These are phyloP conservation scores for Leucosporidium scottii DNA, from an alignment of 768 basidiomycete genomes.

Conservation along the genomic window DNA sequence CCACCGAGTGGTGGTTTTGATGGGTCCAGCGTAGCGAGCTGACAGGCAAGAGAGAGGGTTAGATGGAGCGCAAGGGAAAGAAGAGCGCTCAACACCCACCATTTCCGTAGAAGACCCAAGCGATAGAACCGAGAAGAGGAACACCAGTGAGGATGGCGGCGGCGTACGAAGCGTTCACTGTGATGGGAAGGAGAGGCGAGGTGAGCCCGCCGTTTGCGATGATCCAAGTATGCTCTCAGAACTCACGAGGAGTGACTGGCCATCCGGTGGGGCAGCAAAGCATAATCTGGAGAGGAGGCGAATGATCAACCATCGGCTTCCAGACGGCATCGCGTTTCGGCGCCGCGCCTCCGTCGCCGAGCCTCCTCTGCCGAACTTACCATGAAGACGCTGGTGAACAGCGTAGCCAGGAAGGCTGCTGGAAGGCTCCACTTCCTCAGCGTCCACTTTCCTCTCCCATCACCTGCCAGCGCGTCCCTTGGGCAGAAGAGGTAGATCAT, in stretches of 20 bases:
- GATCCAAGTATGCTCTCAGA: not conserved
- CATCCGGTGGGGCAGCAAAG: constrained; percentile 39
- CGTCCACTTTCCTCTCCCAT: constrained; percentile 44
- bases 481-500: constrained; percentile 31
- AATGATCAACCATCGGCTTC: too few relatives aligned
- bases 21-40: constrained; percentile 45
- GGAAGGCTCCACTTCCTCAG: constrained; percentile 40
- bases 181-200: too few relatives aligned
- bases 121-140: constrained; percentile 36
- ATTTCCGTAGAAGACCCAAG: constrained; percentile 44
- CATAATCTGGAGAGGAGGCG: constrained; percentile 8
- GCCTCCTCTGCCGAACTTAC: too few relatives aligned
- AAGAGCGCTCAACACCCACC: constrained; percentile 23
- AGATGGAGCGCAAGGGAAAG: not conserved
- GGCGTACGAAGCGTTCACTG: constrained; percentile 41
- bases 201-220: not conserved
- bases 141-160: constrained; percentile 41
- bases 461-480: constrained; percentile 37
- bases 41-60: not conserved
- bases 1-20: constrained; percentile 44
- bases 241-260: constrained; percentile 40
- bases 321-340: too few relatives aligned
- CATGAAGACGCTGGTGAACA: constrained; percentile 38
- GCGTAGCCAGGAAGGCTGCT: constrained; percentile 31
- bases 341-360: too few relatives aligned